Evolutionary conservation across 2,329 filamentous ascomycete genomes (phyloP).

Genomic region (Dendrostoma leiphaemia): DNA sequence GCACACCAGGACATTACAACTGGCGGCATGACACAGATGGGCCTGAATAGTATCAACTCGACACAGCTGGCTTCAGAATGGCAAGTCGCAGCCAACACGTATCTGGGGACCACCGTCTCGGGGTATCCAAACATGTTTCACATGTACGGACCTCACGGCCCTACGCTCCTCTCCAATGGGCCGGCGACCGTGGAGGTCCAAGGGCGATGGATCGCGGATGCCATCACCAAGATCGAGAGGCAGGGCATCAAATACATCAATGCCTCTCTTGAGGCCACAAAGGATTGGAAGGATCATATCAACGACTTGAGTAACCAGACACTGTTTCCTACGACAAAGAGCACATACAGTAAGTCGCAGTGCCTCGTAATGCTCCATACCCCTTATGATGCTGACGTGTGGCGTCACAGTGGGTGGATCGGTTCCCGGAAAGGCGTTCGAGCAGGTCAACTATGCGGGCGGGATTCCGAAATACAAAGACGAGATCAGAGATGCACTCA

Average conservation of each 20-base stretch:
- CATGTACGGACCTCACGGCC: slow-evolving; percentile 55
- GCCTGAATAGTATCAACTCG: slow-evolving; percentile 38
- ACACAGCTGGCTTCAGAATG: slow-evolving; percentile 41
- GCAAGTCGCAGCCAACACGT: slow-evolving; percentile 38
- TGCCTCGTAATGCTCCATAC: slow-evolving; percentile 23
- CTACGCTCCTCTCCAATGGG: slow-evolving; percentile 55
- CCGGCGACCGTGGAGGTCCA: slow-evolving; percentile 54
- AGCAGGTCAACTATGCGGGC: slow-evolving; percentile 48
- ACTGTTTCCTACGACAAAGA: slow-evolving; percentile 47
- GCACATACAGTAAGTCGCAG: slow-evolving; percentile 30
- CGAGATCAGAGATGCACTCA: slow-evolving; percentile 33
- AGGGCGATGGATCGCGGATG: slow-evolving; percentile 53
- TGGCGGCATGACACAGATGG: slow-evolving; percentile 42
- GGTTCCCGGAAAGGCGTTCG: slow-evolving; percentile 51
- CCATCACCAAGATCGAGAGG: slow-evolving; percentile 45
- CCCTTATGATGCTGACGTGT: not conserved
- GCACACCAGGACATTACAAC: slow-evolving; percentile 12
- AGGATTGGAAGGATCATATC: slow-evolving; percentile 49
- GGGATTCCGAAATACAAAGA: slow-evolving; percentile 35
- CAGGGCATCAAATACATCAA: slow-evolving; percentile 50
- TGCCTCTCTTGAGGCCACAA: slow-evolving; percentile 41
- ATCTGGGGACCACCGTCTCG: slow-evolving; percentile 41
- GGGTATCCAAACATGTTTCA: slow-evolving; percentile 52
- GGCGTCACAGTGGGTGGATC: slow-evolving; percentile 45
- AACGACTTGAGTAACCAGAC: slow-evolving; percentile 42